Percentiles rank a stretch among this genome's conserved stretches.
Evolutionary conservation across 345 rosid genomes (phyloP).

Genomic region (Trapa bicornis): DNA sequence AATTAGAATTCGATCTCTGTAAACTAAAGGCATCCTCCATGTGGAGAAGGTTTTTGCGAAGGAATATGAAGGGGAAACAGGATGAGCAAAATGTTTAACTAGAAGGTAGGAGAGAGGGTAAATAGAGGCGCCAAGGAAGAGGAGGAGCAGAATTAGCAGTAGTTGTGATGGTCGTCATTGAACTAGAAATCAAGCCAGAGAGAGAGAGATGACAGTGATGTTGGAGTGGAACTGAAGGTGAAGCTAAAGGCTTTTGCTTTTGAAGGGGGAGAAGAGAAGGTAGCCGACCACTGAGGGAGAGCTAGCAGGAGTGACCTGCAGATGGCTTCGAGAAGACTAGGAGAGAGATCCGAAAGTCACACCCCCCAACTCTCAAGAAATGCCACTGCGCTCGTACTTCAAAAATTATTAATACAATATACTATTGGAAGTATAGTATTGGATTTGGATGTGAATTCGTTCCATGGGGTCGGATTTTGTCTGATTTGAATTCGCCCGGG

Average conservation of each 20-base stretch:
- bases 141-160: not conserved
- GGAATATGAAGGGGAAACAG: not conserved
- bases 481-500: too few species aligned
- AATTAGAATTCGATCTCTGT: not conserved
- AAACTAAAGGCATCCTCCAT: not conserved
- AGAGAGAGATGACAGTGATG: not conserved
- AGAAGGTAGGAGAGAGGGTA: slow-evolving; percentile 2
- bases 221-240: slow-evolving; percentile 4
- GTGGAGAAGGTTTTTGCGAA: not conserved
- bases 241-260: not conserved
- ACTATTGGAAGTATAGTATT: too few species aligned
- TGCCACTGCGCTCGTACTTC: not conserved
- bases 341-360: not conserved
- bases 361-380: too few species aligned
- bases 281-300: slow-evolving; percentile 6
- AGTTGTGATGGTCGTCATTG: not conserved
- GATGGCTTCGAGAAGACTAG: slow-evolving; percentile 11
- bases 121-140: slow-evolving; percentile 5
- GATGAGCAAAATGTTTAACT: not conserved
- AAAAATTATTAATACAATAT: slow-evolving; percentile 2
- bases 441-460: too few species aligned
- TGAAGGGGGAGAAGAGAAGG: slow-evolving; percentile 8
- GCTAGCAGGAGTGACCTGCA: slow-evolving; percentile 15
- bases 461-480: too few species aligned
- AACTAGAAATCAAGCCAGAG: slow-evolving; percentile 17